A percentile compares a stretch with the other conserved stretches of the same genome.
Conservation (phyloP, 2,329 filamentous ascomycete genomes). For the Aphanoascus verrucosus region DNA sequence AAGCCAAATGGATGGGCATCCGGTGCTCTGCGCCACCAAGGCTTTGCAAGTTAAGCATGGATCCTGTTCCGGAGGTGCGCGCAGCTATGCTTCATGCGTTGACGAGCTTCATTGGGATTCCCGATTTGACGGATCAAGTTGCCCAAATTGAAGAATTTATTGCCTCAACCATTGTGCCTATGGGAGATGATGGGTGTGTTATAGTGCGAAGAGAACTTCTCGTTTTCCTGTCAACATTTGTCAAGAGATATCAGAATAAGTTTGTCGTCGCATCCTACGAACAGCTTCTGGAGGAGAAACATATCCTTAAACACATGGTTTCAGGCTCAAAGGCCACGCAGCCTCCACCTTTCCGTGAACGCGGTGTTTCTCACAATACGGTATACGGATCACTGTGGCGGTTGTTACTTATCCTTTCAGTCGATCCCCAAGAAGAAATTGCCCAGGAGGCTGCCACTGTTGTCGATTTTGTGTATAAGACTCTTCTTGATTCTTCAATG, state of each 20-base stretch:
- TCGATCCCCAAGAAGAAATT: slow-evolving; percentile 90
- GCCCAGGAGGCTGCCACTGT: slow-evolving; percentile 75
- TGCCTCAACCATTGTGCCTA: slow-evolving; percentile 76
- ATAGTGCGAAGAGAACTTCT: slow-evolving; percentile 88
- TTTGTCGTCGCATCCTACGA: slow-evolving; percentile 89
- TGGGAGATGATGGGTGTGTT: slow-evolving; percentile 87
- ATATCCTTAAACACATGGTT: slow-evolving; percentile 48
- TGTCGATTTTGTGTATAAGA: slow-evolving; percentile 72
- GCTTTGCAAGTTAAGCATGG: slow-evolving; percentile 68
- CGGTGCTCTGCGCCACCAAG: slow-evolving; percentile 72
- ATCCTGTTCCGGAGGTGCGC: slow-evolving; percentile 83
- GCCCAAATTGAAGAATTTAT: slow-evolving; percentile 84
- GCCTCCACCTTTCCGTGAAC: slow-evolving; percentile 25
- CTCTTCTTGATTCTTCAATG: slow-evolving; percentile 65
- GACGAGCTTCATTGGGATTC: slow-evolving; percentile 87
- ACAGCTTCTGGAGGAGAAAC: slow-evolving; percentile 73
- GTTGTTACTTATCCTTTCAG: slow-evolving; percentile 76
- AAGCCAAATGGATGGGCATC: slow-evolving; percentile 95
- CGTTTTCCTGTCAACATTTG: slow-evolving; percentile 86
- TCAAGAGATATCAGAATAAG: slow-evolving; percentile 80
- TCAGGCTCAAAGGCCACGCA: slow-evolving; percentile 20
- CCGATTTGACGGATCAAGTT: slow-evolving; percentile 82
- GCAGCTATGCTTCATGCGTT: slow-evolving; percentile 88
- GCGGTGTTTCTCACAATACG: slow-evolving; percentile 67
- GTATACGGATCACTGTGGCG: slow-evolving; percentile 94